These are phyloP conservation scores for Macroventuria anomochaeta DNA, from an alignment of 2,329 filamentous ascomycete species.

Conservation along the genomic window DNA sequence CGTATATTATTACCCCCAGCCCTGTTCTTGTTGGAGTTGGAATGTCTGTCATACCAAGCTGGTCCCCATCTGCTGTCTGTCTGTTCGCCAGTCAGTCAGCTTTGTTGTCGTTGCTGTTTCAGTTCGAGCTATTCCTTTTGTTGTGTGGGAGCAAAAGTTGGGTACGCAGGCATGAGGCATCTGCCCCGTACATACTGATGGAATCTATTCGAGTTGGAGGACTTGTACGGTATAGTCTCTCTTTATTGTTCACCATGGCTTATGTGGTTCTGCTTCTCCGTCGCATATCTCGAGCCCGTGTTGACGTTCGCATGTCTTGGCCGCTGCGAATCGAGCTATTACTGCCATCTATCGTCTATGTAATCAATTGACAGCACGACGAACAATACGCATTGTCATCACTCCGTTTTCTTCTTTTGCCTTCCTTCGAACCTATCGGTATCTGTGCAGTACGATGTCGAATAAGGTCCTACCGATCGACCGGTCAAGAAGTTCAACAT, in stretches of 20 bases:
- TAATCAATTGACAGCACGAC: slow-evolving; percentile 13
- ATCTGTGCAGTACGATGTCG: no score
- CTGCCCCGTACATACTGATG: slow-evolving; percentile 6
- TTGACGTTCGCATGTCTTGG: background rate
- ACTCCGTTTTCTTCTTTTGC: background rate
- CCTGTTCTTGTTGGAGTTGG: slow-evolving; percentile 8
- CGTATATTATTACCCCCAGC: slow-evolving; percentile 14
- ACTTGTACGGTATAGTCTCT: slow-evolving; percentile 35
- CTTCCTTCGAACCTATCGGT: no score
- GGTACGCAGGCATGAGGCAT: slow-evolving; percentile 8
- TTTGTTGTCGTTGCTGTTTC: background rate
- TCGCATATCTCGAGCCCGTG: background rate
- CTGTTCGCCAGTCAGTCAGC: background rate
- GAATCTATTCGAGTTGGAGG: slow-evolving; percentile 4
- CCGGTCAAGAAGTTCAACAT: no score
- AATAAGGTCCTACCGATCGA: no score
- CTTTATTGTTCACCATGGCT: slow-evolving; percentile 11
- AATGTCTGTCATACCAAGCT: slow-evolving; percentile 10
- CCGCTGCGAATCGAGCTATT: background rate
- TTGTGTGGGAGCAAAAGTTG: slow-evolving; percentile 24
- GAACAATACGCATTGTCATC: background rate
- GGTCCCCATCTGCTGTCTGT: background rate
- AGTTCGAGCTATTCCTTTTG: background rate
- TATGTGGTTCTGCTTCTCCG: background rate
- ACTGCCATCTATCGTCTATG: slow-evolving; percentile 11